Conservation (phyloP, 2,329 filamentous ascomycete genomes). For the Aureobasidium sp. region DNA sequence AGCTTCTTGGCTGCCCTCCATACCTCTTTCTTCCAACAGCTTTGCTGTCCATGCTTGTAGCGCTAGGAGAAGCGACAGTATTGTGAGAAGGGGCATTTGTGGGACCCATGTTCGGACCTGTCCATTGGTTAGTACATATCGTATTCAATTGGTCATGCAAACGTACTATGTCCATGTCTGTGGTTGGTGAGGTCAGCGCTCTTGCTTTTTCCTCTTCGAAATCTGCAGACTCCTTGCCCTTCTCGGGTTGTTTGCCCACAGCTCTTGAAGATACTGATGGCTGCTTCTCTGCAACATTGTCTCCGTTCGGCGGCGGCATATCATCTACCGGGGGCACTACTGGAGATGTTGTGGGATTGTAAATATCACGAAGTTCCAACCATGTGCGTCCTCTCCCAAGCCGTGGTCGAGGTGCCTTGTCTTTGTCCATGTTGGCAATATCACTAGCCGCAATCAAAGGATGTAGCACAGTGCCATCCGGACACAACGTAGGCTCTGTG, state of each 20-base stretch:
- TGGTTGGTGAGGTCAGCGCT: conserved; percentile 46
- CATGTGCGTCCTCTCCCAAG: conserved; percentile 20
- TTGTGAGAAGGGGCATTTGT: conserved; percentile 12
- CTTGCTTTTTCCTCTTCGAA: conserved; percentile 46
- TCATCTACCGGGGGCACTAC: conserved; percentile 47
- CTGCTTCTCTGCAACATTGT: conserved; percentile 39
- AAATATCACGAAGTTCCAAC: conserved; percentile 19
- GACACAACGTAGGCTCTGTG: conserved; percentile 4
- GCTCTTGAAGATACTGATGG: conserved; percentile 92
- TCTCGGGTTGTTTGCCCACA: conserved; percentile 83
- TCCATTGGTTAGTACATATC: conserved; percentile 15
- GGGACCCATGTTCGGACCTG: conserved; percentile 8
- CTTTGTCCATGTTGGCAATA: conserved; percentile 8
- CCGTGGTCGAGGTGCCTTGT: conserved; percentile 9
- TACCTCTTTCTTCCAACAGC: conserved; percentile 4
- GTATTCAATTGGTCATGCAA: not conserved
- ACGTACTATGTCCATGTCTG: conserved; percentile 34
- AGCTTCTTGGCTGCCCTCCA: conserved; percentile 7
- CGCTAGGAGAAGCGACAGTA: not conserved
- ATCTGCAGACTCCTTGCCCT: conserved; percentile 52
- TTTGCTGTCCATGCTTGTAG: conserved; percentile 11
- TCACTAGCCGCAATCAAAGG: conserved; percentile 2
- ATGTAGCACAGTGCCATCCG: conserved; percentile 12
- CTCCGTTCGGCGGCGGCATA: not conserved
- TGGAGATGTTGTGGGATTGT: conserved; percentile 78